Percentiles rank a stretch among this genome's conserved stretches.
These are phyloP conservation scores for Coniella lustricola DNA, from an alignment of 2,329 filamentous ascomycete species.

Conservation along the genomic window DNA sequence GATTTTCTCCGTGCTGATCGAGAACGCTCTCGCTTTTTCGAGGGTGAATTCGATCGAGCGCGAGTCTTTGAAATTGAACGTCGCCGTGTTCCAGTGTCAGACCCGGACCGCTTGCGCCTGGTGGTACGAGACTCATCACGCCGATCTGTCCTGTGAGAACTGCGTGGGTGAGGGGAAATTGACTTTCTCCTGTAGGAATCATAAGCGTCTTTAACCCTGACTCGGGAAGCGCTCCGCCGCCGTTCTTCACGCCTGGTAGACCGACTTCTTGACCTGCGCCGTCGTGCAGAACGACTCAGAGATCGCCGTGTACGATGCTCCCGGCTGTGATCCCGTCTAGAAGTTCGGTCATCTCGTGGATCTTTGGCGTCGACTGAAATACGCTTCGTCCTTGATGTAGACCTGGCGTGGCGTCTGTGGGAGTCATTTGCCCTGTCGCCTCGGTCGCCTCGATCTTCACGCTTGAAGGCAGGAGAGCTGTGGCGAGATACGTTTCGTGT, in stretches of 20 bases:
- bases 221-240: slow-evolving; percentile 22
- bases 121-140: slow-evolving; percentile 9
- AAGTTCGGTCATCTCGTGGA: slow-evolving; percentile 18
- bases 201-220: slow-evolving; percentile 18
- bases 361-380: slow-evolving; percentile 5
- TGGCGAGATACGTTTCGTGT: slow-evolving; percentile 7
- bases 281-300: slow-evolving; percentile 22
- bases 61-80: slow-evolving; percentile 11
- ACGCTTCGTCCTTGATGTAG: slow-evolving; percentile 5
- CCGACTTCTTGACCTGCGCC: slow-evolving; percentile 22
- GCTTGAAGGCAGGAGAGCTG: slow-evolving; percentile 17
- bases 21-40: slow-evolving; percentile 14
- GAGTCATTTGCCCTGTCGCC: slow-evolving; percentile 22
- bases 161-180: slow-evolving; percentile 12
- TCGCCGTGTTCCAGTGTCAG: slow-evolving; percentile 3
- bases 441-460: slow-evolving; percentile 24
- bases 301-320: slow-evolving; percentile 18
- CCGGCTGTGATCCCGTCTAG: slow-evolving; percentile 25
- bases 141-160: slow-evolving; percentile 9
- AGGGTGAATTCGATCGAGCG: slow-evolving; percentile 7
- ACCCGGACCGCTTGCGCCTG: slow-evolving; percentile 12
- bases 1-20: slow-evolving; percentile 10
- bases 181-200: slow-evolving; percentile 16
- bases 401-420: slow-evolving; percentile 11
- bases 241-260: slow-evolving; percentile 22